A percentile compares a stretch with the other conserved stretches of the same genome.
These are phyloP conservation scores for Aristolochia californica DNA, from an alignment of 164 flowering plant species.

Conservation along the genomic window DNA sequence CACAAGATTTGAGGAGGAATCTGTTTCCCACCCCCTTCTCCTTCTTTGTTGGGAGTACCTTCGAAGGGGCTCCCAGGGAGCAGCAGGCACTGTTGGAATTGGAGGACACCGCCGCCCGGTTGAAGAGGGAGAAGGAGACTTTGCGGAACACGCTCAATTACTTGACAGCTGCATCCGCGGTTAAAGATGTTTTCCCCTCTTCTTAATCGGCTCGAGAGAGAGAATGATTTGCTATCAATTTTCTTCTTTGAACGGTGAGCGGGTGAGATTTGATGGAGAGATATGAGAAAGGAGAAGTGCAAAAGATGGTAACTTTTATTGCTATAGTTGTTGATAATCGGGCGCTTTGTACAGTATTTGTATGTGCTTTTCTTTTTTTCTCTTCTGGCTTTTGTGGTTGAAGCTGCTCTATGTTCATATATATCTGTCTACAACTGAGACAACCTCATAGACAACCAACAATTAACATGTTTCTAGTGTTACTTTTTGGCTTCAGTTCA, in stretches of 20 bases:
- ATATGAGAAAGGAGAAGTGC: neutral
- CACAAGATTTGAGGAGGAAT: slow-evolving; percentile 68
- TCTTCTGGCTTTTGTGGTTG: neutral
- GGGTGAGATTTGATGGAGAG: neutral
- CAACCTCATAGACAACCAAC: too few species aligned
- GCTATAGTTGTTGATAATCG: neutral
- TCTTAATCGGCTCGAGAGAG: slow-evolving; percentile 11
- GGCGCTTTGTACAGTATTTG: slow-evolving; percentile 1
- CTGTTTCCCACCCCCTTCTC: slow-evolving; percentile 90
- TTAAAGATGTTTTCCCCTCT: slow-evolving; percentile 87
- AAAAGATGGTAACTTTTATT: neutral
- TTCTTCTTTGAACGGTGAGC: neutral
- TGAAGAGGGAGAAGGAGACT: slow-evolving; percentile 92
- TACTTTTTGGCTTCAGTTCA: too few species aligned
- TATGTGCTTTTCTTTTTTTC: neutral
- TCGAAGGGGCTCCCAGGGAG: slow-evolving; percentile 94
- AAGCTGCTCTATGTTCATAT: neutral
- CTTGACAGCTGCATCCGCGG: slow-evolving; percentile 90
- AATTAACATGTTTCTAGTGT: neutral
- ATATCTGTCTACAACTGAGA: too few species aligned
- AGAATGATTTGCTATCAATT: neutral
- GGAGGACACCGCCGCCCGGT: slow-evolving; percentile 76
- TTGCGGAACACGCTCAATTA: slow-evolving; percentile 86
- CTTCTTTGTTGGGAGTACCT: slow-evolving; percentile 92
- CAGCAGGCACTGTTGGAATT: slow-evolving; percentile 92